These are phyloP conservation scores for Myochromella boudieri DNA, from an alignment of 768 basidiomycete species.

Conservation along the genomic window DNA sequence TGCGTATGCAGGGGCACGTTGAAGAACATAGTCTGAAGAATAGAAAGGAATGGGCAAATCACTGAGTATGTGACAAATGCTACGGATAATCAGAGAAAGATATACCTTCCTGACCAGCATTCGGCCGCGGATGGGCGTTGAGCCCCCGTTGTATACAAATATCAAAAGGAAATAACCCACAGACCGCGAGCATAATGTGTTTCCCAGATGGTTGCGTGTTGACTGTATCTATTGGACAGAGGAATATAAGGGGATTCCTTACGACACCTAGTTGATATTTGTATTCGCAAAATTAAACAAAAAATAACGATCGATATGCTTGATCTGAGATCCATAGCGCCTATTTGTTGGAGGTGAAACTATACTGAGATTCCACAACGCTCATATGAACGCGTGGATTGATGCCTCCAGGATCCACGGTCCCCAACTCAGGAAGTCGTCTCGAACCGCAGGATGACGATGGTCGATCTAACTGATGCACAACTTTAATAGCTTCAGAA, in stretches of 20 bases:
- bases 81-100: neutral
- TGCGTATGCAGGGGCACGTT: constrained; percentile 90
- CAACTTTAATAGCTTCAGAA: neutral
- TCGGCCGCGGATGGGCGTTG: constrained; percentile 53
- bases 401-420: constrained; percentile 64
- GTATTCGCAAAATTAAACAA: constrained; percentile 69
- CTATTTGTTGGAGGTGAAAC: constrained; percentile 48
- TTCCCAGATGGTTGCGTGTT: constrained; percentile 44
- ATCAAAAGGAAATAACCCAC: constrained; percentile 27
- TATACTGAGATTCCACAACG: constrained; percentile 4
- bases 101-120: constrained; percentile 78
- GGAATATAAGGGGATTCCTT: neutral
- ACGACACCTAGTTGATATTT: constrained; percentile 19
- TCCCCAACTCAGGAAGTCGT: constrained; percentile 78
- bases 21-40: constrained; percentile 76
- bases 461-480: constrained; percentile 67
- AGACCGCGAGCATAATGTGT: constrained; percentile 57
- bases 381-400: neutral
- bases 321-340: constrained; percentile 78
- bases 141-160: neutral
- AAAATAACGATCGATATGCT: constrained; percentile 79
- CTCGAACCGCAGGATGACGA: constrained; percentile 74
- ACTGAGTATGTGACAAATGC: neutral
- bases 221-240: constrained; percentile 45
- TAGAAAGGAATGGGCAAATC: neutral